phyloP scores from a whole-genome alignment of 352 stramenopile species.

The Nothophytophthora sp. region DNA sequence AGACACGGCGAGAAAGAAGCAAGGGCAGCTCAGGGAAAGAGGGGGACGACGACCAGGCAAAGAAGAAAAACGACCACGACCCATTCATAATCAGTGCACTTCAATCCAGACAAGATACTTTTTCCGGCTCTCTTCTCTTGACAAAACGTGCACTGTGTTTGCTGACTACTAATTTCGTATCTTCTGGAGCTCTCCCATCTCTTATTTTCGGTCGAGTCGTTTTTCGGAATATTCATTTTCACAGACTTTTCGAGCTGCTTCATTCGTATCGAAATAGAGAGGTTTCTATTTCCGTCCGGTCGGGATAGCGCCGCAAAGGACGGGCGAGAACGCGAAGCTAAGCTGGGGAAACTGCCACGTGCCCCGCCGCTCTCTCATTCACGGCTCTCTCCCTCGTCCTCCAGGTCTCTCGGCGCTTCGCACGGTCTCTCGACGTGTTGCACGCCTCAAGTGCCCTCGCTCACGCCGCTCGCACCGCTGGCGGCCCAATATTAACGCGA shows the following conservation, averaged over 20 bases:
- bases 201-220: conserved; percentile 9
- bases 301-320: too few species aligned
- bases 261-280: too few species aligned
- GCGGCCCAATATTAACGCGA: conserved; percentile 4
- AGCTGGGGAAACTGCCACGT: conserved; percentile 30
- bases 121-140: conserved; percentile 11
- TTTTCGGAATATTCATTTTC: too few species aligned
- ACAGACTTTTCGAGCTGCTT: too few species aligned
- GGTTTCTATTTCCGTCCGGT: too few species aligned
- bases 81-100: too few species aligned
- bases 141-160: too few species aligned
- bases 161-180: too few species aligned
- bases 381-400: conserved; percentile 10
- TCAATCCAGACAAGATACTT: too few species aligned
- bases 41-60: background rate
- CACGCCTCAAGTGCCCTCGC: background rate
- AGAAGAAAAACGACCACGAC: background rate
- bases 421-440: background rate
- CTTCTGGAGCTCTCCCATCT: background rate
- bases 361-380: conserved; percentile 20
- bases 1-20: too few species aligned
- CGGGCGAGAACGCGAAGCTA: too few species aligned
- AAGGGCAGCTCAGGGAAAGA: conserved; percentile 14
- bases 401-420: background rate
- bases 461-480: background rate